Evolutionary conservation across 176 grass and related monocot genomes (phyloP).

Genomic region (Chloris gayana): DNA sequence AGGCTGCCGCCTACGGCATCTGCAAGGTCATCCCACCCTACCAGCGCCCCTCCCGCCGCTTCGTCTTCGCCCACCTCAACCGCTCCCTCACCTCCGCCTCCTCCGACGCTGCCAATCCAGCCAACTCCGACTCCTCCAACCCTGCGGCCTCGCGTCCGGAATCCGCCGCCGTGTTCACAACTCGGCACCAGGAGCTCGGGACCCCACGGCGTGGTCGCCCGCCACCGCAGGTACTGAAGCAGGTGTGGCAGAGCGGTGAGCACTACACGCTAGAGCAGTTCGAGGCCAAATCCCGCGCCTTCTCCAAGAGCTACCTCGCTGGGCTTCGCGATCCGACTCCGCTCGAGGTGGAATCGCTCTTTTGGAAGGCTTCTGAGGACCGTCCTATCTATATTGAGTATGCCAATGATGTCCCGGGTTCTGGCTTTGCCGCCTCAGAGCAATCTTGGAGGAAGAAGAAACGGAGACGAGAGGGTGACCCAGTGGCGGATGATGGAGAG

Average conservation of each 20-base stretch:
- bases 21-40: constrained; percentile 96
- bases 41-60: constrained; percentile 73
- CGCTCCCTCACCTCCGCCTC: constrained; percentile 49
- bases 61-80: constrained; percentile 82
- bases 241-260: constrained; percentile 98
- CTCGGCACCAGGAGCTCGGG: constrained; percentile 77
- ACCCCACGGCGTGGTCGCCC: constrained; percentile 43
- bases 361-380: constrained; percentile 75
- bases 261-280: constrained; percentile 87
- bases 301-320: constrained; percentile 56
- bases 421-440: constrained; percentile 62
- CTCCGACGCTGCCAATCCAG: background rate
- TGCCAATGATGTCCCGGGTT: constrained; percentile 92
- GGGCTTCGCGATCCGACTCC: constrained; percentile 65
- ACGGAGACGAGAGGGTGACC: constrained; percentile 37
- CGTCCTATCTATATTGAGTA: constrained; percentile 92
- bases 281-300: constrained; percentile 81
- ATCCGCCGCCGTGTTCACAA: constrained; percentile 53
- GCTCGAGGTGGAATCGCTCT: constrained; percentile 73
- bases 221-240: constrained; percentile 62
- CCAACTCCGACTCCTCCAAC: background rate
- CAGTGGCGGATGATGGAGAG: constrained; percentile 32
- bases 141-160: constrained; percentile 8
- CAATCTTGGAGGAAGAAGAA: constrained; percentile 30
- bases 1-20: constrained; percentile 89